A percentile compares a stretch with the other conserved stretches of the same genome.
These are phyloP conservation scores for Echinosphaeria canescens DNA, from an alignment of 2,329 filamentous ascomycete genomes.

Conservation along the genomic window DNA sequence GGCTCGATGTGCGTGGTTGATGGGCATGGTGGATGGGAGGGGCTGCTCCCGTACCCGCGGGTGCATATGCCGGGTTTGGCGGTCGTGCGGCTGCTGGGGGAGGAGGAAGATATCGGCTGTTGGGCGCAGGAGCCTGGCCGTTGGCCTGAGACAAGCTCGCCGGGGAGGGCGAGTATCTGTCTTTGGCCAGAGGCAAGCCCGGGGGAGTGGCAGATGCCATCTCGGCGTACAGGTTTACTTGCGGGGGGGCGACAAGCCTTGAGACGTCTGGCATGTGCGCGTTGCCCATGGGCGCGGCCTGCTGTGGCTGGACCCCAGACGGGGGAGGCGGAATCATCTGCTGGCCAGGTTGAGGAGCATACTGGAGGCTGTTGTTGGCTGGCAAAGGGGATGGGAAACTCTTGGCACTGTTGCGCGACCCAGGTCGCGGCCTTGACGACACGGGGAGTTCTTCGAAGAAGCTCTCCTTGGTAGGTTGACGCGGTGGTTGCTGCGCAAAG, in stretches of 20 bases:
- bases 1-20: slow-evolving; percentile 42
- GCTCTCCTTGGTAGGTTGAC: slow-evolving; percentile 28
- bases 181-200: slow-evolving; percentile 18
- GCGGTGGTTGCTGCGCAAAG: no score
- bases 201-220: slow-evolving; percentile 38
- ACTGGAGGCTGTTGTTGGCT: no score
- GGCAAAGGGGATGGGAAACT: slow-evolving; percentile 19
- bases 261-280: slow-evolving; percentile 9
- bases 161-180: slow-evolving; percentile 32
- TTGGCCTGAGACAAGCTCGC: no score
- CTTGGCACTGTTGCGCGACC: slow-evolving; percentile 26
- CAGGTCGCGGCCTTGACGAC: slow-evolving; percentile 35
- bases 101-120: no score
- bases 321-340: slow-evolving; percentile 5
- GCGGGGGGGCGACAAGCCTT: slow-evolving; percentile 29
- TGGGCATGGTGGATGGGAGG: slow-evolving; percentile 31
- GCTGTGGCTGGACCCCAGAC: no score
- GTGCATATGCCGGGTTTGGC: slow-evolving; percentile 15
- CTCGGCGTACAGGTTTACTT: slow-evolving; percentile 28
- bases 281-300: slow-evolving; percentile 7
- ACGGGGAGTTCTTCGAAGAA: slow-evolving; percentile 67
- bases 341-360: no score
- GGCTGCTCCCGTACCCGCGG: slow-evolving; percentile 15
- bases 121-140: no score
- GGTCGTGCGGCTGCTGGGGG: slow-evolving; percentile 18